Conservation (phyloP, 768 basidiomycete genomes). For the Collybiopsis confluens region DNA sequence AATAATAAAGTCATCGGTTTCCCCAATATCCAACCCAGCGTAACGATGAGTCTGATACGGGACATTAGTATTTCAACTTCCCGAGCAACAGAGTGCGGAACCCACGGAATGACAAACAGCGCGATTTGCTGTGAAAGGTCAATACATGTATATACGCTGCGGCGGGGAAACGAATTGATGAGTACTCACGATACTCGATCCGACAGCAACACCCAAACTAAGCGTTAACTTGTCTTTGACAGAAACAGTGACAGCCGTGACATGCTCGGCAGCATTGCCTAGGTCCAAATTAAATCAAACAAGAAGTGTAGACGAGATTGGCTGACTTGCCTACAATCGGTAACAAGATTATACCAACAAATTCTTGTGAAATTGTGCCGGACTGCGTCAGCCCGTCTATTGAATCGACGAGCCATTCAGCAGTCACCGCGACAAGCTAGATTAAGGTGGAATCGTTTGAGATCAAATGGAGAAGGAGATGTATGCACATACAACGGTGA, state of each 20-base stretch:
- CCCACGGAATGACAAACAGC: slow-evolving; percentile 80
- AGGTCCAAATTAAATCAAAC: too few relatives aligned
- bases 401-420: slow-evolving; percentile 75
- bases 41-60: slow-evolving; percentile 58
- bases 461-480: slow-evolving; percentile 5
- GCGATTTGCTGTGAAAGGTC: slow-evolving; percentile 63
- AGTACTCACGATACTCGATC: slow-evolving; percentile 68
- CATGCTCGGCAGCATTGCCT: slow-evolving; percentile 79
- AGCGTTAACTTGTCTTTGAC: slow-evolving; percentile 87
- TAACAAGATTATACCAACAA: slow-evolving; percentile 79
- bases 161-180: neutral
- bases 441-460: neutral
- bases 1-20: slow-evolving; percentile 81
- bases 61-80: neutral
- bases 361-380: slow-evolving; percentile 66
- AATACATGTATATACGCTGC: neutral
- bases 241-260: slow-evolving; percentile 87
- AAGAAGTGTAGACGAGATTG: slow-evolving; percentile 74
- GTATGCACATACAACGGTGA: slow-evolving; percentile 61
- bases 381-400: slow-evolving; percentile 66
- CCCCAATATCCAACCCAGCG: slow-evolving; percentile 75
- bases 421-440: slow-evolving; percentile 58
- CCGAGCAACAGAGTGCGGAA: slow-evolving; percentile 8
- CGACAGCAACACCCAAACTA: slow-evolving; percentile 86
- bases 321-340: slow-evolving; percentile 90